Evolutionary conservation across 805 yeast genomes (phyloP).

Genomic region (Saccharomycopsis sp.): DNA sequence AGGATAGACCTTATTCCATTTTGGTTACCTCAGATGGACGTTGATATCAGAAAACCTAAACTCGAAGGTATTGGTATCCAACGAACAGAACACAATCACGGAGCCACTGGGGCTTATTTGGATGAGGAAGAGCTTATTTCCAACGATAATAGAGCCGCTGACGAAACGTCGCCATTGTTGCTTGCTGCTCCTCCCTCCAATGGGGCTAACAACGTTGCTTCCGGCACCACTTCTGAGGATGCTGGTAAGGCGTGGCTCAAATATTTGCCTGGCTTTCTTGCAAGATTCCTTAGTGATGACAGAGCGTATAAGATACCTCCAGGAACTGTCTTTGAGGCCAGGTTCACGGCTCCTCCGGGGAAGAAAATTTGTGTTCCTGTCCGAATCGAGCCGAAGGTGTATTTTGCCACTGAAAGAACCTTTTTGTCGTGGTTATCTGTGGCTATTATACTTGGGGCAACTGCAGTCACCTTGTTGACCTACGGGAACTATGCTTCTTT

Average conservation of each 20-base stretch:
- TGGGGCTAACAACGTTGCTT: background rate
- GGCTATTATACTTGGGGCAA: slow-evolving; percentile 79
- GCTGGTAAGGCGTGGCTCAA: background rate
- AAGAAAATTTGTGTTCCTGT: slow-evolving; percentile 88
- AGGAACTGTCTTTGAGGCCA: slow-evolving; percentile 56
- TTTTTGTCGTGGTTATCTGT: slow-evolving; percentile 91
- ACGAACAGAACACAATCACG: slow-evolving; percentile 27
- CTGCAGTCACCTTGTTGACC: slow-evolving; percentile 78
- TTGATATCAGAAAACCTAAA: slow-evolving; percentile 88
- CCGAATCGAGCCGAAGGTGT: slow-evolving; percentile 97
- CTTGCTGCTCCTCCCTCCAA: background rate
- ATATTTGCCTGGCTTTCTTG: slow-evolving; percentile 24
- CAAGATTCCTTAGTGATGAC: slow-evolving; percentile 45
- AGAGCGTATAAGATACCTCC: slow-evolving; percentile 49
- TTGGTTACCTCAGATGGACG: slow-evolving; percentile 97
- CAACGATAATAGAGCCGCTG: background rate
- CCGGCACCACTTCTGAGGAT: background rate
- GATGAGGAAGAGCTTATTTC: slow-evolving; percentile 59
- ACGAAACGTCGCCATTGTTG: slow-evolving; percentile 17
- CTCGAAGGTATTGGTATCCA: slow-evolving; percentile 35
- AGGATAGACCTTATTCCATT: slow-evolving; percentile 82
- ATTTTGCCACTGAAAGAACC: slow-evolving; percentile 96
- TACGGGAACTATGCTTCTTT: slow-evolving; percentile 76
- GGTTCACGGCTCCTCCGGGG: slow-evolving; percentile 75
- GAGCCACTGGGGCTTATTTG: slow-evolving; percentile 48